phyloP scores from a whole-genome alignment of 352 stramenopile genomes.

The Aphanomyces astaci region DNA sequence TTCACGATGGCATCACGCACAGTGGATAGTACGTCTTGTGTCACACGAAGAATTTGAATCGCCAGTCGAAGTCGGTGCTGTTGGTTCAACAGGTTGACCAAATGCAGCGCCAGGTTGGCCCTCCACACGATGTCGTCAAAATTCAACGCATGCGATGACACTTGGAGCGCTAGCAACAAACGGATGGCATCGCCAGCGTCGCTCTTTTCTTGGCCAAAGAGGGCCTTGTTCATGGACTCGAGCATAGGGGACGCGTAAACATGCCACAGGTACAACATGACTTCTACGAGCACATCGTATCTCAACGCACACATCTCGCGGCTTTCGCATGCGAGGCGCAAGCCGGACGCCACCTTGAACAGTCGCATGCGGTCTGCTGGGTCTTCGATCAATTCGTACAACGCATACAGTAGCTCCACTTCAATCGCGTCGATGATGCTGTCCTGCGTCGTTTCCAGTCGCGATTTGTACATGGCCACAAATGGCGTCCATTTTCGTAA shows the following conservation, averaged over 20 bases:
- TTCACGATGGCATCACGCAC: background rate
- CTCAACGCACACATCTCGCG: background rate
- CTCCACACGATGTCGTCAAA: constrained; percentile 18
- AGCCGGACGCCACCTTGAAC: background rate
- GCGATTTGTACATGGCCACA: background rate
- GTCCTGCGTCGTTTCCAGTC: background rate
- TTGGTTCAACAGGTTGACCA: background rate
- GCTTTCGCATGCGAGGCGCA: background rate
- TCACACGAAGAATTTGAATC: constrained; percentile 14
- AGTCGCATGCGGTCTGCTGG: background rate
- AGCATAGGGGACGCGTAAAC: background rate
- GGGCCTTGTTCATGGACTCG: background rate
- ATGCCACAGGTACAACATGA: constrained; percentile 8
- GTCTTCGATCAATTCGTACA: background rate
- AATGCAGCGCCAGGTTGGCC: background rate
- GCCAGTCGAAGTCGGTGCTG: background rate
- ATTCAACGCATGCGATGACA: background rate
- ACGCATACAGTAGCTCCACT: background rate
- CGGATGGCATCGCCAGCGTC: background rate
- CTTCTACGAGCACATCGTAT: constrained; percentile 4
- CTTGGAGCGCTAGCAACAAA: constrained; percentile 1
- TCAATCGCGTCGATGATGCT: background rate
- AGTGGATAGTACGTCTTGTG: background rate
- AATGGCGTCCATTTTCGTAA: background rate
- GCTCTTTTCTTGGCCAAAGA: background rate